Percentiles rank a stretch among this genome's conserved stretches.
These are phyloP conservation scores for grape (Vitis vinifera) DNA, from an alignment of 164 flowering plant genomes.

Conservation along the genomic window ASM3070453v1 NC_081806.1:5875501-5876000, in stretches of 20 bases:
- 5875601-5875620: conserved; percentile 13
- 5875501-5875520: neutral
- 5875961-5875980: conserved; percentile 13
- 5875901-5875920: conserved; percentile 37
- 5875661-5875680: conserved; percentile 9
- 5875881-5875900: conserved; percentile 43
- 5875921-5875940: conserved; percentile 60
- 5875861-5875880: conserved; percentile 44
- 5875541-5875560: conserved; percentile 20
- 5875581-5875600: conserved; percentile 10
- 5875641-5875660: conserved; percentile 4
- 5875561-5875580: conserved; percentile 31
- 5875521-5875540: conserved; percentile 37
- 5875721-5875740: conserved; percentile 20
- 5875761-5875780: conserved; percentile 22
- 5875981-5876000: conserved; percentile 36
- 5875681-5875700: conserved; percentile 13
- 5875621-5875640: conserved; percentile 20
- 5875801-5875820: conserved; percentile 28
- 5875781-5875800: conserved; percentile 15
- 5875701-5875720: conserved; percentile 31
- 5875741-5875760: conserved; percentile 18
- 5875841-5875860: conserved; percentile 38
- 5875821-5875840: conserved; percentile 23
- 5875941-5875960: conserved; percentile 29